Evolutionary conservation across 1,139 yeast species (phyloP), one percentile per base, ranked within the genome.

Genomic region (Suhomyces terraborum): DNA sequence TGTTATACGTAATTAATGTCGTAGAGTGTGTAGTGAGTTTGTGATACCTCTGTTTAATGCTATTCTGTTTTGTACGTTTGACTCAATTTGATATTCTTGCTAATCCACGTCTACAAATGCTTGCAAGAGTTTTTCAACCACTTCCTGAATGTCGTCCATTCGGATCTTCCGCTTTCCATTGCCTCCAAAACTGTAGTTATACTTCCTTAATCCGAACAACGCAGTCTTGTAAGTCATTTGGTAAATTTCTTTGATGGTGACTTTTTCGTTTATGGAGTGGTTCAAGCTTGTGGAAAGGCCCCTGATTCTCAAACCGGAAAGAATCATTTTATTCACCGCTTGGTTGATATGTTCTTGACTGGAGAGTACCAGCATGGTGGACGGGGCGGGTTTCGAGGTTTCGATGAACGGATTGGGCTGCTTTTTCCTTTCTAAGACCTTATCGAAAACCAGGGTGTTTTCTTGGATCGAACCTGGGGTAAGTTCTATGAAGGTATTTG

Each of bases 221-320:
- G 77, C 59, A 2, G 75, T 61, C 44, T 68, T 66, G 38, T 54
- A 59, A 1, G 77, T 69, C 75, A 71, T 71, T 35, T 66, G 72
- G 46, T 69, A 67, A 4, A 72, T 62, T 46, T 73, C 77, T 42
- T 67, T 68, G 22, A 69, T 59, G 25, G 66, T 60, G 12, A 71
- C 47, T 39, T 58, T 64, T 21, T 67, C 73, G 43, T 68, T 68
- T 8, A 52, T 43, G 4, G 64, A 51, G 14, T 50, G 53, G 30
- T 46, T 51, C 39, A 54, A 45, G 32, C 51, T 60, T 22, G 61
- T 54, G 1, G 70, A 61, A 28, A 73, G 55, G 1, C 77, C 77
- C 35, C 78, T 56, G 18, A 73, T 58, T 42, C 78, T 52, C 27
- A 73, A 57, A 0, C 77, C 78, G 6, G 76, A 69, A 7, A 66